Evolutionary conservation across 2,329 filamentous ascomycete genomes (phyloP).

Genomic region (Thelonectria blattea): DNA sequence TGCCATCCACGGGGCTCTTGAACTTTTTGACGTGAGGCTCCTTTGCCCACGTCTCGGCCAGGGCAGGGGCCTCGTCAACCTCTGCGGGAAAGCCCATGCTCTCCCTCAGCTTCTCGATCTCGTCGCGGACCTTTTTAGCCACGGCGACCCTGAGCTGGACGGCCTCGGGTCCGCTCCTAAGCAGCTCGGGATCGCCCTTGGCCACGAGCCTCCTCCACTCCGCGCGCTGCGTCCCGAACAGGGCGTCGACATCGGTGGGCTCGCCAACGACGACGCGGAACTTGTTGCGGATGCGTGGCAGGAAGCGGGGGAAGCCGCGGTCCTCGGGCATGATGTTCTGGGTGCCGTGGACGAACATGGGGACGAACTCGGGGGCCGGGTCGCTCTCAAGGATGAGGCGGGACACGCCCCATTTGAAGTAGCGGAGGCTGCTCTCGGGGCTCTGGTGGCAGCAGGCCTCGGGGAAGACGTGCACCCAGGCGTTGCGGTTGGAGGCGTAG

Average conservation of each 20-base stretch:
- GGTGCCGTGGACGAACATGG: conserved; percentile 93
- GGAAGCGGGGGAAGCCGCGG: conserved; percentile 76
- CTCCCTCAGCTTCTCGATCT: conserved; percentile 79
- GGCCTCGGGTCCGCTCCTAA: conserved; percentile 64
- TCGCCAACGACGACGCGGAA: conserved; percentile 82
- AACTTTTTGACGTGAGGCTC: conserved; percentile 56
- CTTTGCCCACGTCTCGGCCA: conserved; percentile 80
- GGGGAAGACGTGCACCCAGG: conserved; percentile 95
- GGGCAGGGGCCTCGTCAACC: conserved; percentile 76
- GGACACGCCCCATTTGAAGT: conserved; percentile 98
- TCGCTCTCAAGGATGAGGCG: conserved; percentile 89
- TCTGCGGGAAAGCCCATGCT: conserved; percentile 74
- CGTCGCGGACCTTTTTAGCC: conserved; percentile 75
- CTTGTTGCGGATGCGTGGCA: conserved; percentile 75
- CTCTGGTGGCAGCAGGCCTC: conserved; percentile 95
- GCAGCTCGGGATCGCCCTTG: conserved; percentile 53
- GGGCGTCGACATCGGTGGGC: conserved; percentile 71
- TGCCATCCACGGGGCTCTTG: conserved; percentile 61
- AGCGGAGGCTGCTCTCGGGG: conserved; percentile 78
- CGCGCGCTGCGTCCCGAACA: conserved; percentile 78
- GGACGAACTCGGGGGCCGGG: conserved; percentile 85
- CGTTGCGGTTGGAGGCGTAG: conserved; percentile 71
- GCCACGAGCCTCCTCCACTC: conserved; percentile 74
- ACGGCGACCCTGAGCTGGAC: conserved; percentile 75
- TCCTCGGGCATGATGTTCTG: conserved; percentile 88